Percentiles rank a stretch among this genome's conserved stretches.
Conservation (phyloP, 768 basidiomycete species). For the Tricholoma hemisulphureum region DNA sequence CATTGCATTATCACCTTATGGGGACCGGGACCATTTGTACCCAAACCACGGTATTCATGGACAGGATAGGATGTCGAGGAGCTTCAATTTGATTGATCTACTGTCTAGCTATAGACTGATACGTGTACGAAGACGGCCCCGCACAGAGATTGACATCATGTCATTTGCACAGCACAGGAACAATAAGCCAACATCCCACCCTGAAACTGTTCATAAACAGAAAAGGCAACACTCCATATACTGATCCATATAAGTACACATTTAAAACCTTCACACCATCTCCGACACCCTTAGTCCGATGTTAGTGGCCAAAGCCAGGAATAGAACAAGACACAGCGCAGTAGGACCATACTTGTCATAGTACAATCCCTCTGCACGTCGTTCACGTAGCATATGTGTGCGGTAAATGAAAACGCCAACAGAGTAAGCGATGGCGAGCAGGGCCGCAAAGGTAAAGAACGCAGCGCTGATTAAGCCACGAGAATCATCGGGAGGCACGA, state of each 20-base stretch:
- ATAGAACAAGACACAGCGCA: constrained; percentile 64
- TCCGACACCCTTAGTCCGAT: constrained; percentile 66
- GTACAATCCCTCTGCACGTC: constrained; percentile 77
- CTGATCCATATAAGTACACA: no score
- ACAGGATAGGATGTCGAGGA: no score
- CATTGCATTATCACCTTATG: no score
- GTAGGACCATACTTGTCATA: constrained; percentile 90
- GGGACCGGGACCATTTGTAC: no score
- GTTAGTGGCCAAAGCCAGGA: constrained; percentile 71
- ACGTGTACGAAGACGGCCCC: no score
- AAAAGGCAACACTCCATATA: no score
- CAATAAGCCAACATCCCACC: neutral
- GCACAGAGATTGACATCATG: no score
- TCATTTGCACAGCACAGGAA: no score
- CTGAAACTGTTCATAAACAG: neutral
- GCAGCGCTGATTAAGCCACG: constrained; percentile 83
- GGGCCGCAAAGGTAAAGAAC: constrained; percentile 86
- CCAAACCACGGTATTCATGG: no score
- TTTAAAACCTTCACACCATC: constrained; percentile 33
- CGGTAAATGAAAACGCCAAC: constrained; percentile 80
- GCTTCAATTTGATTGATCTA: no score
- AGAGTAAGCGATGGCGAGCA: constrained; percentile 85
- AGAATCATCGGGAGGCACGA: constrained; percentile 67
- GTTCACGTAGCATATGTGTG: constrained; percentile 62
- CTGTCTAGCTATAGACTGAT: no score